Evolutionary conservation across 2,329 filamentous ascomycete species (phyloP), one percentile per base, ranked within the genome.

Genomic region (Raffaelea deltoideospora): DNA sequence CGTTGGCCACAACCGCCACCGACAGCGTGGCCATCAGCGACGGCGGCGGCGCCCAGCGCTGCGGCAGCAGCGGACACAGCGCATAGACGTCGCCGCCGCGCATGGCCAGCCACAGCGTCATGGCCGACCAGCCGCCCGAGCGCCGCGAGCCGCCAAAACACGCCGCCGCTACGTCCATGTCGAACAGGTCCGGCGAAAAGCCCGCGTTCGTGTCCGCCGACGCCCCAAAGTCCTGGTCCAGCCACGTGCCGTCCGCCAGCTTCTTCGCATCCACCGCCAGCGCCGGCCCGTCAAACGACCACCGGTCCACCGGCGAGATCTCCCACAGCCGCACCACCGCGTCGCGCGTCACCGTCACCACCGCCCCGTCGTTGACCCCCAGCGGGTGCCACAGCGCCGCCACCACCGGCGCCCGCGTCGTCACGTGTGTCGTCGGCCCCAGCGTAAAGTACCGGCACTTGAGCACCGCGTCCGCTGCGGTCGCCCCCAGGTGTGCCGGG

Each of bases 71-170:
- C 2, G 90, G 90, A 52, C 87, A 95, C 9, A 98, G 63, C 2
- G 88, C 87, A 51, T 98, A 98, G 6, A 96, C 71, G 51, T 95
- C 87, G 4, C 90, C 90, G 41, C 85, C 81, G 27, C 76, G 75
- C 81, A 95, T 98, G n/a, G 87, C 86, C 35, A 96, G 64, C 84
- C 88, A 98, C 10, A 98, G 65, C 1, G 90, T 96, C 82, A 95
- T 95, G 10, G 87, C 76, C 8, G 86, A 82, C 90, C 90, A 98
- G 37, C 86, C 86, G 13, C 86, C 88, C 7, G 72, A 71, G 26
- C 64, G 65, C 44, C 67, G 65, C 11, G 62, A 63, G 26, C 69
- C 64, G 26, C 69, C 64, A 59, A 98, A 98, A 53, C 77, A 83
- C 35, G 87, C 86, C 2, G 87, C 79, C 4, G 86, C 85, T 18